Percentiles rank a stretch among this genome's conserved stretches.
Evolutionary conservation across 768 basidiomycete genomes (phyloP).

Genomic region (Amanita rimosa): DNA sequence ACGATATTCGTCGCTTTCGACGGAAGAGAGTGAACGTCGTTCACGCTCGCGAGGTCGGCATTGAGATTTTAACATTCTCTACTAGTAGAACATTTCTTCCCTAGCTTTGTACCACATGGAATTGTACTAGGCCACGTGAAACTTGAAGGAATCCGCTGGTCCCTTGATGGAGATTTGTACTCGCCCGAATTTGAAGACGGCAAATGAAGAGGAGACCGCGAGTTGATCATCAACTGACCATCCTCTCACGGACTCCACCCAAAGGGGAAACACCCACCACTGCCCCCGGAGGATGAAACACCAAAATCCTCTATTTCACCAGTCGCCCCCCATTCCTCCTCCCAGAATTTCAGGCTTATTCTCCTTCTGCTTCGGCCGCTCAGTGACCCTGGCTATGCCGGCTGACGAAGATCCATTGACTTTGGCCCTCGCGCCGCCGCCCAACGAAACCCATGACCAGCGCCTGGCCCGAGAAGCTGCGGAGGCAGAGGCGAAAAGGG

Average conservation of each 20-base stretch:
- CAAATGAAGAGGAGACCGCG: background rate
- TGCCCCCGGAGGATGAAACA: background rate
- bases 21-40: background rate
- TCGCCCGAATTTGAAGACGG: no score
- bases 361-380: conserved; percentile 12
- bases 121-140: no score
- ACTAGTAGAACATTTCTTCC: no score
- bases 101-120: background rate
- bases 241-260: background rate
- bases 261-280: background rate
- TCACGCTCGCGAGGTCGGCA: conserved; percentile 2
- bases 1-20: background rate
- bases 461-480: conserved; percentile 41
- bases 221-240: background rate
- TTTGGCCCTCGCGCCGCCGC: conserved; percentile 48
- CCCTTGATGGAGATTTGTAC: no score
- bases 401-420: conserved; percentile 54
- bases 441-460: conserved; percentile 48
- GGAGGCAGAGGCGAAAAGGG: conserved; percentile 51
- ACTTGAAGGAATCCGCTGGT: no score
- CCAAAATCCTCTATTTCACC: background rate
- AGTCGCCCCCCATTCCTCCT: background rate
- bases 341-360: background rate
- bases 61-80: no score
- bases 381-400: conserved; percentile 1